phyloP scores from a whole-genome alignment of 2,329 filamentous ascomycete species.

The Metarhizium album region DNA sequence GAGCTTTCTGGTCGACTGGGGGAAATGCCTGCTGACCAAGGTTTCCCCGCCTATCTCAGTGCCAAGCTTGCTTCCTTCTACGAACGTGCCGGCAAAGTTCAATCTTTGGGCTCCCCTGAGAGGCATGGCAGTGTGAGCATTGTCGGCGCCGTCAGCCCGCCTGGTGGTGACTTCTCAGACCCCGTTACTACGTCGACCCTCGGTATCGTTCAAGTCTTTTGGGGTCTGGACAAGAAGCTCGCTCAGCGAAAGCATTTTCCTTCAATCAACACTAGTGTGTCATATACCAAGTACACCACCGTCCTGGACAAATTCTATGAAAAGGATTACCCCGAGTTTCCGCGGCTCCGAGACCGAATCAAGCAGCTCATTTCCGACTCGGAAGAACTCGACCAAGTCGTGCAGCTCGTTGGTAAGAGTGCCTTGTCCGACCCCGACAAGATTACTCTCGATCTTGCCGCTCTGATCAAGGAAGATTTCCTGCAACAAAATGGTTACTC shows the following conservation, averaged over 20 bases:
- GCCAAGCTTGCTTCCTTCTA: conserved; percentile 98
- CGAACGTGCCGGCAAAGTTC: conserved; percentile 87
- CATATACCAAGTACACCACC: conserved; percentile 92
- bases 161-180: conserved; percentile 98
- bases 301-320: conserved; percentile 89
- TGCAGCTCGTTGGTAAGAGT: conserved; percentile 96
- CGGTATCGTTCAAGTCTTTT: conserved; percentile 98
- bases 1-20: conserved; percentile 96
- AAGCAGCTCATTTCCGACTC: conserved; percentile 89
- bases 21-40: conserved; percentile 99
- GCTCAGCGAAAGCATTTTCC: conserved; percentile 99
- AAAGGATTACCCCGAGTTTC: conserved; percentile 89
- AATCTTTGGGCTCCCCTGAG: conserved; percentile 78
- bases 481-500: conserved; percentile 98
- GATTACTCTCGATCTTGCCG: conserved; percentile 90
- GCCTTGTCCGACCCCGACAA: conserved; percentile 94
- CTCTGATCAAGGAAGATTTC: conserved; percentile 95
- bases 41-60: conserved; percentile 95
- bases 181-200: conserved; percentile 90
- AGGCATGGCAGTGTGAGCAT: conserved; percentile 91
- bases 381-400: conserved; percentile 95
- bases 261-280: conserved; percentile 88
- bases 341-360: conserved; percentile 82
- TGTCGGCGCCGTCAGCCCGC: conserved; percentile 92
- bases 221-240: conserved; percentile 99